phyloP scores from a whole-genome alignment of 2,329 filamentous ascomycete genomes.

The Pyricularia sp. region DNA sequence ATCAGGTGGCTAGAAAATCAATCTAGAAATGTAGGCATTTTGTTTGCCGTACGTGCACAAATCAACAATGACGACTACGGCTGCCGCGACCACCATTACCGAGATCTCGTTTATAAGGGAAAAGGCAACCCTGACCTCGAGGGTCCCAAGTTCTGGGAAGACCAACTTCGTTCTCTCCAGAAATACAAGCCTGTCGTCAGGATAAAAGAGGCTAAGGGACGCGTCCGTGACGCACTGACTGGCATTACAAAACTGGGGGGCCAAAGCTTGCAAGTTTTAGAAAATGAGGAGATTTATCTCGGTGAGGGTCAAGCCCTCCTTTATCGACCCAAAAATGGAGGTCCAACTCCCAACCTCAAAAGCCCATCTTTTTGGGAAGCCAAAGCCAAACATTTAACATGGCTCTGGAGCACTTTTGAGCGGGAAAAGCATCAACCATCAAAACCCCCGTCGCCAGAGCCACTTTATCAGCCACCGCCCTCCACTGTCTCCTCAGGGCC shows the following conservation, averaged over 20 bases:
- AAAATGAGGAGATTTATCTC: neutral
- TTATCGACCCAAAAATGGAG: neutral
- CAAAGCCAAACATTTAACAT: slow-evolving; percentile 1
- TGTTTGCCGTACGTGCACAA: neutral
- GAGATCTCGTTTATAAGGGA: neutral
- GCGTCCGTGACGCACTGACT: neutral
- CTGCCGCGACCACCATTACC: neutral
- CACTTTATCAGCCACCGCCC: neutral
- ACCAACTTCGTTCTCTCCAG: slow-evolving; percentile 1
- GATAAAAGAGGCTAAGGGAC: neutral
- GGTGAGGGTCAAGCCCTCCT: neutral
- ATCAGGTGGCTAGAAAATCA: neutral
- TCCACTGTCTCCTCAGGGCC: neutral
- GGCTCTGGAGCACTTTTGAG: neutral
- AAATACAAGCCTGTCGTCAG: slow-evolving; percentile 1
- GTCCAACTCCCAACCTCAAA: neutral
- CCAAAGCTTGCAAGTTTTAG: neutral
- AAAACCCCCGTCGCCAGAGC: neutral
- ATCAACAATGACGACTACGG: neutral
- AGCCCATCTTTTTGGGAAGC: slow-evolving; percentile 1
- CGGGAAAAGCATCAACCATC: neutral
- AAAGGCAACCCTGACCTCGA: neutral
- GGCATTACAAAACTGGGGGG: neutral
- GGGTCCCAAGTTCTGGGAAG: neutral
- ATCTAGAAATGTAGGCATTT: neutral